Evolutionary conservation across 2,329 filamentous ascomycete genomes (phyloP).

Genomic region (Arachnomyces sp.): DNA sequence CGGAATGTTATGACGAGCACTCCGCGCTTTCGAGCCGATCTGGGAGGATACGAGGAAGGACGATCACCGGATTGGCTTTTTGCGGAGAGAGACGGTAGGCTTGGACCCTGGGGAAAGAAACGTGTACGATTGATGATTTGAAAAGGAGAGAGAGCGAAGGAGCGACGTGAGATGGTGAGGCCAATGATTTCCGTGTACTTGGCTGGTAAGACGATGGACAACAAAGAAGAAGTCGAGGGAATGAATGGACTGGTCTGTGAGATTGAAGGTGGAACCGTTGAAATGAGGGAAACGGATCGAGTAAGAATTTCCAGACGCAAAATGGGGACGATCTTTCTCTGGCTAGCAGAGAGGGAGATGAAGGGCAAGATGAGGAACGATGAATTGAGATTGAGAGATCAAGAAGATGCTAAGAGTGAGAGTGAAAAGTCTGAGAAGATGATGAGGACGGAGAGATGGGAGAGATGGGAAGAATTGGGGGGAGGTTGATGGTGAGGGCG

Average conservation of each 20-base stretch:
- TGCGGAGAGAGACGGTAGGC: too few relatives aligned
- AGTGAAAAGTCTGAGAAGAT: conserved; percentile 4
- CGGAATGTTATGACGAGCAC: too few relatives aligned
- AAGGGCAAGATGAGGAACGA: conserved; percentile 14
- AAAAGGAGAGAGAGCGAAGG: too few relatives aligned
- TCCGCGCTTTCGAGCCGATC: conserved; percentile 22
- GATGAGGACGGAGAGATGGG: conserved; percentile 1
- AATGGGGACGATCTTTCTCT: conserved; percentile 1
- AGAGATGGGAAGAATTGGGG: conserved; percentile 4
- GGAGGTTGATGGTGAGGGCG: conserved; percentile 7
- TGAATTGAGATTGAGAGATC: conserved; percentile 11
- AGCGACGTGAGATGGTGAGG: too few relatives aligned
- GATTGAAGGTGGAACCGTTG: background rate
- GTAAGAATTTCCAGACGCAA: too few relatives aligned
- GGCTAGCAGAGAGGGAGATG: conserved; percentile 3
- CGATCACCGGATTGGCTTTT: too few relatives aligned
- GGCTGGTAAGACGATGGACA: conserved; percentile 8
- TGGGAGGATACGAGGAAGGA: conserved; percentile 17
- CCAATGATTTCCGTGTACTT: too few relatives aligned
- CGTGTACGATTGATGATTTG: too few relatives aligned
- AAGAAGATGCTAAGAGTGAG: conserved; percentile 1
- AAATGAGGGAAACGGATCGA: background rate
- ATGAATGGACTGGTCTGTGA: conserved; percentile 17
- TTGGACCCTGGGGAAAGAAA: too few relatives aligned
- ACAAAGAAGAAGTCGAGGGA: conserved; percentile 17